Base-by-base conservation (phyloP, 331 rosid genomes). In the Malus hybrid region DNA sequence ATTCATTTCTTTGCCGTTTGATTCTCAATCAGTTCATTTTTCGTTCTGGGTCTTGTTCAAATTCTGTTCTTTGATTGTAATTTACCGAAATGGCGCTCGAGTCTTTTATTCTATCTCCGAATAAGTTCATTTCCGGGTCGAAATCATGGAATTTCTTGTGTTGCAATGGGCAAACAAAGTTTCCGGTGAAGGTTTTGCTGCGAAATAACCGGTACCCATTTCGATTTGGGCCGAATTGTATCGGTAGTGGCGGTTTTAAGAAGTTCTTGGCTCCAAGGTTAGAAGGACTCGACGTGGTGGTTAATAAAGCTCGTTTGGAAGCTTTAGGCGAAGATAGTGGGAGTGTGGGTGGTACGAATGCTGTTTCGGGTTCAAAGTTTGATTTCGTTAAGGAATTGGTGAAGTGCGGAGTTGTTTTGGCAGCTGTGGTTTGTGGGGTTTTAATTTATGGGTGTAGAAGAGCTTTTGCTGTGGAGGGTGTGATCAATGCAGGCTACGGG, bases 381-480 rank as follows among this genome's bases (percentile, higher is more conserved):
- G 83, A 82, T 48, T 80, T 83, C 58, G 67, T 87, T 26, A 42
- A 68, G 56, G 88, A 70, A 30, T 70, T 88, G 70, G 78, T 86
- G 65, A 88, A 82, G 86, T 71, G 77, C 32, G 97, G 98, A 56
- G 44, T 90, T 32, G 82, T 92, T 76, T 71, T 92, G 60, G 91
- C 88, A 55, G 98, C 97, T 28, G 70, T 87, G 75, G 86, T 92
- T 74, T 90, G 86, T 73, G 97, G 90, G 80, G 68, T 88, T 52
- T 79, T 90, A 77, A 86, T 83, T 2, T 86, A 87, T 85, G 93
- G 87, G 11, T 85, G 93, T 69, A 80, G 63, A 20, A 85, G 84
- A 44, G 97, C 90, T 46, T 84, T 88, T 9, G 93, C 97, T 19
- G 20, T 52, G 63, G 99, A 95, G 74, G 96, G 87, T 24, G 87